phyloP scores from a whole-genome alignment of 306 rosid species.

The Hylodesmum podocarpum region DNA sequence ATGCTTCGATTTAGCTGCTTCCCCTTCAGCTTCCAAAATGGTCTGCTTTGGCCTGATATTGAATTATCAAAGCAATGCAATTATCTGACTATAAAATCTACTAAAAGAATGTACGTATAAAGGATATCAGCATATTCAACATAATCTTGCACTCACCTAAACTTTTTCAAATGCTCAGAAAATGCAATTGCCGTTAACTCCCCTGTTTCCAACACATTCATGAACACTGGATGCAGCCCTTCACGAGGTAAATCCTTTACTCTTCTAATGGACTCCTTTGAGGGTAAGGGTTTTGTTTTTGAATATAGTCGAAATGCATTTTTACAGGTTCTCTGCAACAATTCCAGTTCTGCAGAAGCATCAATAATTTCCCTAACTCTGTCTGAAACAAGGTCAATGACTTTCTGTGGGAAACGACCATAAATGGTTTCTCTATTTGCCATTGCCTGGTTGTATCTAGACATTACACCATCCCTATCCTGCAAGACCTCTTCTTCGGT shows the following conservation, averaged over 20 bases:
- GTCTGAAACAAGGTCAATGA: conserved; percentile 83
- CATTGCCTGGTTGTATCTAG: conserved; percentile 69
- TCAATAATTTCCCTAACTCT: conserved; percentile 82
- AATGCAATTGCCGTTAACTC: conserved; percentile 93
- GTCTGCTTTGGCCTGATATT: conserved; percentile 86
- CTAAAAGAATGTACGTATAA: conserved; percentile 1
- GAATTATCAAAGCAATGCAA: conserved; percentile 13
- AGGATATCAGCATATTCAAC: neutral
- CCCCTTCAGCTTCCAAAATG: conserved; percentile 93
- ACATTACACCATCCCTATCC: conserved; percentile 68
- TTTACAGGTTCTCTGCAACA: conserved; percentile 58
- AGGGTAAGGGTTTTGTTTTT: conserved; percentile 81
- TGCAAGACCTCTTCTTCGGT: conserved; percentile 78
- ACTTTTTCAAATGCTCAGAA: conserved; percentile 89
- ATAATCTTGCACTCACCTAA: conserved; percentile 56
- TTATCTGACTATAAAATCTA: conserved; percentile 5
- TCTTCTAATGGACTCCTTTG: conserved; percentile 87
- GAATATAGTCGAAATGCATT: conserved; percentile 84
- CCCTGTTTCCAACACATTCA: conserved; percentile 71
- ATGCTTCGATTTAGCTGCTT: conserved; percentile 74
- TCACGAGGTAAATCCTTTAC: conserved; percentile 73
- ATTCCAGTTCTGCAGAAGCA: conserved; percentile 64
- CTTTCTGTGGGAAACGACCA: conserved; percentile 89
- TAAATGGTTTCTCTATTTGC: conserved; percentile 79
- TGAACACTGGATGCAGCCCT: conserved; percentile 90